Evolutionary conservation across 2,329 filamentous ascomycete species (phyloP).

Genomic region (Sporothrix humicola): DNA sequence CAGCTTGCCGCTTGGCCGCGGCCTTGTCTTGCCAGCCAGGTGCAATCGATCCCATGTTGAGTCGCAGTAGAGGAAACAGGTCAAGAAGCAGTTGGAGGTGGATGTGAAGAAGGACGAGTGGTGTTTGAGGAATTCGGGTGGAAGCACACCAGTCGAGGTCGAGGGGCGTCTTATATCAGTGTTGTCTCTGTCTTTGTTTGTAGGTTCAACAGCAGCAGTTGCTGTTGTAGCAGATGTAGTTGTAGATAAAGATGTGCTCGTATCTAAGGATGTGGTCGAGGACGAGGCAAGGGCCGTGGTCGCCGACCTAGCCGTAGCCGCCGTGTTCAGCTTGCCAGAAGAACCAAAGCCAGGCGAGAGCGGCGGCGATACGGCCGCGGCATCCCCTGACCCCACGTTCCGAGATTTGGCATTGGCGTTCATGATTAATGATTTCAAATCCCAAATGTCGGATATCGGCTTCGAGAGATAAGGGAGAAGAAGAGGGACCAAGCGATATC

Average conservation of each 20-base stretch:
- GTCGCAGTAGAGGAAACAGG: slow-evolving; percentile 11
- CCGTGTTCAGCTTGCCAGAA: background rate
- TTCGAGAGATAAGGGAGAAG: background rate
- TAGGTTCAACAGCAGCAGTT: too few relatives aligned
- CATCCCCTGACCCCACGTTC: slow-evolving; percentile 1
- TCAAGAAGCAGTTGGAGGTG: background rate
- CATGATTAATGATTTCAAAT: background rate
- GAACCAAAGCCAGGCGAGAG: background rate
- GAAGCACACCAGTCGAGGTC: background rate
- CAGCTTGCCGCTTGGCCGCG: slow-evolving; percentile 31
- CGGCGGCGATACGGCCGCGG: slow-evolving; percentile 12
- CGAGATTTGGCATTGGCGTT: background rate
- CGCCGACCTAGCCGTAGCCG: background rate
- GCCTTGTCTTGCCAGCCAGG: slow-evolving; percentile 31
- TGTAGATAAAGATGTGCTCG: background rate
- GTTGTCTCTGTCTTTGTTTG: background rate
- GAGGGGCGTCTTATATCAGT: slow-evolving; percentile 21
- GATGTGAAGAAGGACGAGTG: slow-evolving; percentile 6
- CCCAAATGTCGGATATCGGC: background rate
- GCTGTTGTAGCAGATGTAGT: background rate
- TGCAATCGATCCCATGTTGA: slow-evolving; percentile 30
- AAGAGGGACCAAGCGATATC: too few relatives aligned
- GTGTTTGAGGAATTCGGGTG: slow-evolving; percentile 9
- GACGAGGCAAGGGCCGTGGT: slow-evolving; percentile 3
- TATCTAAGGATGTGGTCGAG: background rate